These are phyloP conservation scores for Coniochaeta prunicola DNA, from an alignment of 2,329 filamentous ascomycete genomes.

Conservation along the genomic window DNA sequence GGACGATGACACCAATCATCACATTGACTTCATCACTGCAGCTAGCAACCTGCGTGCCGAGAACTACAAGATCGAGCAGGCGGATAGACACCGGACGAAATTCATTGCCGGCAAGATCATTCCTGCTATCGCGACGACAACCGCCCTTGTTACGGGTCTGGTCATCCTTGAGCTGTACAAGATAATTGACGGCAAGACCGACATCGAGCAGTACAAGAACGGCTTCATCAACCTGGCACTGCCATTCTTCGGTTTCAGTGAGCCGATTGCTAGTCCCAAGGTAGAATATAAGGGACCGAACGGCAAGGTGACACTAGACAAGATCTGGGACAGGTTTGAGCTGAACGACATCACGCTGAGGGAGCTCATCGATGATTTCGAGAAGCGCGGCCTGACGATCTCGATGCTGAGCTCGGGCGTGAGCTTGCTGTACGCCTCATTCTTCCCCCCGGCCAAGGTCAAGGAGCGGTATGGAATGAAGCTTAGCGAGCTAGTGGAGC, in stretches of 20 bases:
- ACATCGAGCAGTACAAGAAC: constrained; percentile 98
- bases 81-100: constrained; percentile 96
- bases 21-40: constrained; percentile 98
- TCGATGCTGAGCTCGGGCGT: constrained; percentile 97
- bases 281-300: constrained; percentile 76
- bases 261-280: constrained; percentile 91
- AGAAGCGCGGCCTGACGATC: constrained; percentile 71
- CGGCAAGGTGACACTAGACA: constrained; percentile 79
- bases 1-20: constrained; percentile 94
- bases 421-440: constrained; percentile 86
- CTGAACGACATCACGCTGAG: constrained; percentile 76
- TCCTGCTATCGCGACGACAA: constrained; percentile 95
- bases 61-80: constrained; percentile 93
- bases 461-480: constrained; percentile 79
- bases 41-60: constrained; percentile 93
- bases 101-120: constrained; percentile 99
- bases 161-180: constrained; percentile 94
- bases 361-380: constrained; percentile 78
- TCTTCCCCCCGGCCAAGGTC: constrained; percentile 72
- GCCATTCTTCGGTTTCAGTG: constrained; percentile 97
- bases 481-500: constrained; percentile 81
- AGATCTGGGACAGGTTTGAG: constrained; percentile 97
- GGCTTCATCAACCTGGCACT: constrained; percentile 94
- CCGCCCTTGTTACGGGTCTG: constrained; percentile 87
- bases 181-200: constrained; percentile 90